Conservation (phyloP, 2,329 filamentous ascomycete genomes). For the Hirsutella rhossiliensis region DNA sequence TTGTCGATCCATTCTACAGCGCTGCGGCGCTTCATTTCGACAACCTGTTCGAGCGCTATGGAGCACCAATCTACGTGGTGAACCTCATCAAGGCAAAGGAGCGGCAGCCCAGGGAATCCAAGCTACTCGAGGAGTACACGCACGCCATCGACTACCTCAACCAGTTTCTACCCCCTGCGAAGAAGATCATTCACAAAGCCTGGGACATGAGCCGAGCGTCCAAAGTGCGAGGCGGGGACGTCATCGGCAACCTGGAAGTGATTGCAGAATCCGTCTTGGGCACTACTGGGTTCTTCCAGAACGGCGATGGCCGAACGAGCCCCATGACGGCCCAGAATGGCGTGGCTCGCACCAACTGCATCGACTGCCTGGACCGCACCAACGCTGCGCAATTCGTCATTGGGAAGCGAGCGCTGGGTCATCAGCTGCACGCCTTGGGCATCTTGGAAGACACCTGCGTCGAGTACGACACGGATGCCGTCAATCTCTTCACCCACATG, state of each 20-base stretch:
- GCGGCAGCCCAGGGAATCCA: slow-evolving; percentile 80
- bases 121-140: slow-evolving; percentile 77
- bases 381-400: slow-evolving; percentile 98
- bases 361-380: slow-evolving; percentile 92
- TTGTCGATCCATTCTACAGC: slow-evolving; percentile 93
- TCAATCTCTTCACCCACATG: slow-evolving; percentile 97
- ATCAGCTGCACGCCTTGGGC: slow-evolving; percentile 85
- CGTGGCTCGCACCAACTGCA: slow-evolving; percentile 90
- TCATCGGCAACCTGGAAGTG: slow-evolving; percentile 80
- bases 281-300: slow-evolving; percentile 88
- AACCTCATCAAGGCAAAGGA: slow-evolving; percentile 88
- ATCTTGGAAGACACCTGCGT: slow-evolving; percentile 69
- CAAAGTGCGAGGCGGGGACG: slow-evolving; percentile 84
- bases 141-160: slow-evolving; percentile 85
- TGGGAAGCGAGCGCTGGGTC: slow-evolving; percentile 81
- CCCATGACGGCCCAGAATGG: slow-evolving; percentile 70
- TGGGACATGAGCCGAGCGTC: slow-evolving; percentile 98
- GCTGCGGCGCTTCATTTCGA: slow-evolving; percentile 92
- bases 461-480: slow-evolving; percentile 88
- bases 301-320: slow-evolving; percentile 60
- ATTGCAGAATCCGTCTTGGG: slow-evolving; percentile 82
- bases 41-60: slow-evolving; percentile 86
- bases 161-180: slow-evolving; percentile 73
- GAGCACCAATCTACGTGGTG: slow-evolving; percentile 79
- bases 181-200: slow-evolving; percentile 85